Conservation (phyloP, 139 green algal species). For the Chlamydomonas asymmetrica region DNA sequence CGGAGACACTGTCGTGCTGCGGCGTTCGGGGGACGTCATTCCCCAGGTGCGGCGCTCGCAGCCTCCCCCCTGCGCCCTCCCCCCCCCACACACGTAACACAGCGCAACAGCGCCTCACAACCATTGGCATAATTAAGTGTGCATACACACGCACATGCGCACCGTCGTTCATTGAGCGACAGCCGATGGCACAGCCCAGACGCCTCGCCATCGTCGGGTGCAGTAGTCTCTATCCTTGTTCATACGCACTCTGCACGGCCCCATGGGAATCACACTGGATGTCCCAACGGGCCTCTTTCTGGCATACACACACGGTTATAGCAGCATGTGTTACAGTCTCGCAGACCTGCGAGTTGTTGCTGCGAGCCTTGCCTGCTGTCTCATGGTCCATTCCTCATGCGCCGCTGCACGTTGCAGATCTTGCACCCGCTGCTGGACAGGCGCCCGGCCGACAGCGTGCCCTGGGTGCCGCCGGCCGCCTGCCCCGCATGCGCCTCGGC, state of each 20-base stretch:
- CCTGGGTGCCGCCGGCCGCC: constrained; percentile 21
- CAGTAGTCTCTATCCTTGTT: neutral
- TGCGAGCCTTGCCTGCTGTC: neutral
- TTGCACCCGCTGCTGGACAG: constrained; percentile 23
- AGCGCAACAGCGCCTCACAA: neutral
- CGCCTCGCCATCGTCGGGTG: neutral
- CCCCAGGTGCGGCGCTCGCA: constrained; percentile 37
- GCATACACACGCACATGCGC: too few species aligned
- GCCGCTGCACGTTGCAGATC: neutral
- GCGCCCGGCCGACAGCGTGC: constrained; percentile 3
- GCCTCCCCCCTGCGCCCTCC: neutral
- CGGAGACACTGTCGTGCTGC: constrained; percentile 49
- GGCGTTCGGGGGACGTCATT: constrained; percentile 60
- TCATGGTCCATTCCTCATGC: neutral
- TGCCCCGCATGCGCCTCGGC: constrained; percentile 37
- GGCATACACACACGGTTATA: neutral
- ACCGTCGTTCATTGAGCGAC: too few species aligned
- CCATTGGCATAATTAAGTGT: neutral
- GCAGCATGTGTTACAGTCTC: neutral
- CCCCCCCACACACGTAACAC: neutral
- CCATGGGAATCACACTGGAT: too few species aligned
- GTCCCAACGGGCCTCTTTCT: too few species aligned
- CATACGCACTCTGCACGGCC: neutral
- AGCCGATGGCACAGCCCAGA: neutral
- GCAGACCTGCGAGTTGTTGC: neutral